Conservation (phyloP, 257 asterid species). For the Lavandula angustifolia region DNA sequence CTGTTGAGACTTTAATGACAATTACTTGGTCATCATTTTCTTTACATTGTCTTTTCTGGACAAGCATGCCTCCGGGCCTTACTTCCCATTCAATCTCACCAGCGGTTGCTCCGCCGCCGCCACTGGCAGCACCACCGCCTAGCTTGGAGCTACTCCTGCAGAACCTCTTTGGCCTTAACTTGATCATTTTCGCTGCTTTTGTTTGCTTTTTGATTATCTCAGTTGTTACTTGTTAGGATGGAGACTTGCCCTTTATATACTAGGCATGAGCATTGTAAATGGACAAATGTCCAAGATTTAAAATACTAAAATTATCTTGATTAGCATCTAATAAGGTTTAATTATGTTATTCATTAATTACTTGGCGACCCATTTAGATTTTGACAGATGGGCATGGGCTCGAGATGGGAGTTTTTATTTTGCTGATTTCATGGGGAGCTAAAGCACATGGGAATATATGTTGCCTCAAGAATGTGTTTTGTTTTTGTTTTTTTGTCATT, state of each 20-base stretch:
- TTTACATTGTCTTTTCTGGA: constrained; percentile 56
- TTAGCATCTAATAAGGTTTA: neutral
- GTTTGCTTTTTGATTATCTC: too few relatives aligned
- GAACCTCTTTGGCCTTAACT: constrained; percentile 58
- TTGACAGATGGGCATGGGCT: constrained; percentile 39
- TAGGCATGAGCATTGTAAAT: constrained; percentile 12
- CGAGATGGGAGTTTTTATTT: constrained; percentile 22
- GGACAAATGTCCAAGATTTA: constrained; percentile 35
- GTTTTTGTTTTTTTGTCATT: constrained; percentile 23
- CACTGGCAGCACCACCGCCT: constrained; percentile 2
- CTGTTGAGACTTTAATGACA: constrained; percentile 54
- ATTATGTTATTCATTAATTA: neutral
- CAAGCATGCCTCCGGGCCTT: constrained; percentile 85
- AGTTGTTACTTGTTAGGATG: too few relatives aligned
- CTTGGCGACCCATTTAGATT: constrained; percentile 28
- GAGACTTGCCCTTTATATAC: constrained; percentile 35
- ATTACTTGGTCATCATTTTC: constrained; percentile 40
- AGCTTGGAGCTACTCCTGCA: constrained; percentile 53
- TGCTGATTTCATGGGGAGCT: constrained; percentile 41
- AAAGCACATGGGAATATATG: constrained; percentile 60
- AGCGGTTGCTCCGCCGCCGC: neutral
- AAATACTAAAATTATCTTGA: constrained; percentile 23
- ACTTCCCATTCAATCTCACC: constrained; percentile 69
- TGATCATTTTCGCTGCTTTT: constrained; percentile 43
- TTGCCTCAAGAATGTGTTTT: constrained; percentile 16